These are phyloP conservation scores for Cercophora samala DNA, from an alignment of 495 filamentous ascomycete species.

Conservation along the genomic window DNA sequence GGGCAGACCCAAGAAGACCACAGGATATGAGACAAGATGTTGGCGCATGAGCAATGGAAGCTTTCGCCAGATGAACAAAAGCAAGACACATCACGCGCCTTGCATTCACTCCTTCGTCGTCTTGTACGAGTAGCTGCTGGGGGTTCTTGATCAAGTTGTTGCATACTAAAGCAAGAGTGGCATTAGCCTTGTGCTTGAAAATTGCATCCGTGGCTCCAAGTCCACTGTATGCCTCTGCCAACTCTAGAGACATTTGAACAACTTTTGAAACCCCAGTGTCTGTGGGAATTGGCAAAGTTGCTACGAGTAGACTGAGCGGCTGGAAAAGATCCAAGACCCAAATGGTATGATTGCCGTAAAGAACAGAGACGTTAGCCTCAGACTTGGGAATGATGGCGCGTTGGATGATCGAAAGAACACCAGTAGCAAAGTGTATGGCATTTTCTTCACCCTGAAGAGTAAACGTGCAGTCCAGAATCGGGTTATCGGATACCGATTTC, in stretches of 20 bases:
- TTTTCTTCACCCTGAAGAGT: conserved; percentile 23
- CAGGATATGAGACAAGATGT: conserved; percentile 35
- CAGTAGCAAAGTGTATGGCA: conserved; percentile 28
- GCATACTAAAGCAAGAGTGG: conserved; percentile 32
- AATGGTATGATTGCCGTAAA: conserved; percentile 26
- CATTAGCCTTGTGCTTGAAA: conserved; percentile 35
- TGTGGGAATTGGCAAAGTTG: conserved; percentile 27
- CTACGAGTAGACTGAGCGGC: conserved; percentile 28
- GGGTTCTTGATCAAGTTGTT: conserved; percentile 26
- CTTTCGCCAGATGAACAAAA: conserved; percentile 34
- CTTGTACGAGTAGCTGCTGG: conserved; percentile 20
- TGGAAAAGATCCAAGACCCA: conserved; percentile 40
- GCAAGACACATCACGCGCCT: conserved; percentile 28
- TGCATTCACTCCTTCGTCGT: conserved; percentile 16
- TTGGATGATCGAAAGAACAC: conserved; percentile 26
- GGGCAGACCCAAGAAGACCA: conserved; percentile 30
- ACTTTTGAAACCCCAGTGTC: conserved; percentile 25
- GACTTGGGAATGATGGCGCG: conserved; percentile 6
- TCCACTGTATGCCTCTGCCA: conserved; percentile 21
- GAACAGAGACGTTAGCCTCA: conserved; percentile 12
- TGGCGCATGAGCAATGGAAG: conserved; percentile 28
- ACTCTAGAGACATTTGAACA: conserved; percentile 28
- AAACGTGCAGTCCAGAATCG: conserved; percentile 21
- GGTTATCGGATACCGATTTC: conserved; percentile 12
- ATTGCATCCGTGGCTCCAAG: conserved; percentile 20